These are phyloP conservation scores for Pseudomassariella vexata DNA, from an alignment of 2,329 filamentous ascomycete species.

Conservation along the genomic window DNA sequence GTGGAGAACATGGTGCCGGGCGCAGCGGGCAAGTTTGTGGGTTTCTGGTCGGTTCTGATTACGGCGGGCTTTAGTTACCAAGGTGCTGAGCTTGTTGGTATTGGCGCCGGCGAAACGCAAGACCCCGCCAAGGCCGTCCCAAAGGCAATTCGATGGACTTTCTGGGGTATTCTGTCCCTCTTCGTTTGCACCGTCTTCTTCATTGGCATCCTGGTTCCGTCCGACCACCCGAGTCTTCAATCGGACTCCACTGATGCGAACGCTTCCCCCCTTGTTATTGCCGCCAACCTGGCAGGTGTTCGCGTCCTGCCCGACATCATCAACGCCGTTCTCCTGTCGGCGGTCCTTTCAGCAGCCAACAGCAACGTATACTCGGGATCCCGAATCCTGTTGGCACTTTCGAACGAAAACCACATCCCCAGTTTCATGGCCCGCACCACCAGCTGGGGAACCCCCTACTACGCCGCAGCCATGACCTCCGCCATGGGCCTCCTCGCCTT, in stretches of 20 bases:
- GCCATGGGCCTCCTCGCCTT: slow-evolving; percentile 60
- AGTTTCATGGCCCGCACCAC: slow-evolving; percentile 54
- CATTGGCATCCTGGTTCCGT: slow-evolving; percentile 66
- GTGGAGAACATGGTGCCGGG: slow-evolving; percentile 51
- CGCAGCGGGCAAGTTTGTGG: slow-evolving; percentile 55
- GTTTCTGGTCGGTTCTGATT: slow-evolving; percentile 64
- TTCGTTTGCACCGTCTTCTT: slow-evolving; percentile 64
- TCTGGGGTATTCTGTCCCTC: slow-evolving; percentile 67
- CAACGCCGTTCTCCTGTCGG: slow-evolving; percentile 72
- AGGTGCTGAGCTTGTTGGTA: slow-evolving; percentile 70
- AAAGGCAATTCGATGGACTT: slow-evolving; percentile 66
- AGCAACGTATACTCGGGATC: slow-evolving; percentile 71
- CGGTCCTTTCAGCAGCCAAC: slow-evolving; percentile 73
- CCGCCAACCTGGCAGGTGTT: slow-evolving; percentile 56
- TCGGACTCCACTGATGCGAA: slow-evolving; percentile 47
- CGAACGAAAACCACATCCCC: slow-evolving; percentile 59
- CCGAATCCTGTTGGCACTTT: slow-evolving; percentile 62
- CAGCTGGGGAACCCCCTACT: slow-evolving; percentile 55
- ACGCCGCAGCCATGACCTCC: slow-evolving; percentile 50
- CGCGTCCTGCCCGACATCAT: slow-evolving; percentile 61
- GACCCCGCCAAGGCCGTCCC: slow-evolving; percentile 70
- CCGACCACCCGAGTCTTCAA: slow-evolving; percentile 17
- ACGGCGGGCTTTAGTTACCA: slow-evolving; percentile 66
- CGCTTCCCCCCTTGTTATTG: slow-evolving; percentile 60
- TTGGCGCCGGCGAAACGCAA: slow-evolving; percentile 72